These are phyloP conservation scores for Aspergillus sp. DNA, from an alignment of 2,329 filamentous ascomycete species.

Conservation along the genomic window DNA sequence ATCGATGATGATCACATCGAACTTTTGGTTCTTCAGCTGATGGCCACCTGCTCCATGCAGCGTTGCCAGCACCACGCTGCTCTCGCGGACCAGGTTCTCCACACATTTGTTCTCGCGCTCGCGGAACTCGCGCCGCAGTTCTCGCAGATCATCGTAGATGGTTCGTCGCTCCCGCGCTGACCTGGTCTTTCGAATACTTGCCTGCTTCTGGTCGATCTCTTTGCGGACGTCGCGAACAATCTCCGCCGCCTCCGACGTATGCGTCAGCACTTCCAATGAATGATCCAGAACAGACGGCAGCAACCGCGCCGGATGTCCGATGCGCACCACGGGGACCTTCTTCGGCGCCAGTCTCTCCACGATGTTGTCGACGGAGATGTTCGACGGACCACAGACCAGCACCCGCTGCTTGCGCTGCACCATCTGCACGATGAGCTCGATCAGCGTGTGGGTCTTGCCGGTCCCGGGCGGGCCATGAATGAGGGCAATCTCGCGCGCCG, in stretches of 20 bases:
- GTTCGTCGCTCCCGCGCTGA: slow-evolving; percentile 75
- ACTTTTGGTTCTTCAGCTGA: slow-evolving; percentile 75
- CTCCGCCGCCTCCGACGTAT: slow-evolving; percentile 82
- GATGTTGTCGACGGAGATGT: slow-evolving; percentile 97
- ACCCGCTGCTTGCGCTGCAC: slow-evolving; percentile 71
- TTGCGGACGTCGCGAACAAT: slow-evolving; percentile 87
- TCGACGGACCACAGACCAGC: slow-evolving; percentile 93
- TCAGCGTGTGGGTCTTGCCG: slow-evolving; percentile 93
- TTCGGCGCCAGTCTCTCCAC: slow-evolving; percentile 85
- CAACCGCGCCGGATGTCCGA: slow-evolving; percentile 89
- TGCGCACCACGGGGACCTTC: slow-evolving; percentile 81
- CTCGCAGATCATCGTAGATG: slow-evolving; percentile 83
- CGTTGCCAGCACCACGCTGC: slow-evolving; percentile 87
- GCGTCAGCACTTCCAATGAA: slow-evolving; percentile 86
- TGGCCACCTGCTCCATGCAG: slow-evolving; percentile 87
- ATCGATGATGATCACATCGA: slow-evolving; percentile 94
- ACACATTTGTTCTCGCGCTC: slow-evolving; percentile 83
- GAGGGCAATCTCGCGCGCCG: slow-evolving; percentile 76
- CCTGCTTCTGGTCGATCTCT: slow-evolving; percentile 91
- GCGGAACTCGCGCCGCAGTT: slow-evolving; percentile 83
- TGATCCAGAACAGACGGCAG: slow-evolving; percentile 85
- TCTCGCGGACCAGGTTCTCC: slow-evolving; percentile 69
- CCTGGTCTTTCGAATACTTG: slow-evolving; percentile 82
- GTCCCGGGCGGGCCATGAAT: slow-evolving; percentile 96
- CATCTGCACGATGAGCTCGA: slow-evolving; percentile 92